phyloP scores from a whole-genome alignment of 2,329 filamentous ascomycete genomes.

The Graphilbum ipis-grandicollis region DNA sequence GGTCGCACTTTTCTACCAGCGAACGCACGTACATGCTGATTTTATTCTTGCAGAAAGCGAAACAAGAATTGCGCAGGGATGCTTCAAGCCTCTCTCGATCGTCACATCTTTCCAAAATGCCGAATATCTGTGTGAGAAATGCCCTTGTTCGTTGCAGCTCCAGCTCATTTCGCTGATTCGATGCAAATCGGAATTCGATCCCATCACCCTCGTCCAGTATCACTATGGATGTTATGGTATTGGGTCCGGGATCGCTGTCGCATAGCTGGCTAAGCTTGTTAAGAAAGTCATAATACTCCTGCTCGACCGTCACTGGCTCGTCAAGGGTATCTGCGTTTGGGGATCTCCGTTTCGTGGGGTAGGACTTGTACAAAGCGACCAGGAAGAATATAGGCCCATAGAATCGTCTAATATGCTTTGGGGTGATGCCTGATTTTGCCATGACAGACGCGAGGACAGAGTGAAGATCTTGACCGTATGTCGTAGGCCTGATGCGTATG shows the following conservation, averaged over 20 bases:
- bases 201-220: neutral
- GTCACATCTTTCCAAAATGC: neutral
- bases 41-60: neutral
- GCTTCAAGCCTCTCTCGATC: neutral
- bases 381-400: neutral
- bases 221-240: neutral
- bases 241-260: neutral
- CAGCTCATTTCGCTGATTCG: neutral
- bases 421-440: no score
- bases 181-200: neutral
- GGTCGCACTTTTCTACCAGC: neutral
- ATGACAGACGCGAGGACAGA: no score
- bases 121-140: neutral
- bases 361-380: neutral
- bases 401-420: no score
- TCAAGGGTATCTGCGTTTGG: neutral
- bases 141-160: neutral
- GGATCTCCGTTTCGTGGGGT: neutral
- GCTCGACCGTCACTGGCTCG: neutral
- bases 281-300: neutral
- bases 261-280: constrained; percentile 1
- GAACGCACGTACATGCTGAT: neutral
- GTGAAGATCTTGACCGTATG: no score
- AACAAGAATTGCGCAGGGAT: neutral
- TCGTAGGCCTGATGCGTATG: no score